Conservation (phyloP, 2,329 filamentous ascomycete species). For the Aspergillus sp. region DNA sequence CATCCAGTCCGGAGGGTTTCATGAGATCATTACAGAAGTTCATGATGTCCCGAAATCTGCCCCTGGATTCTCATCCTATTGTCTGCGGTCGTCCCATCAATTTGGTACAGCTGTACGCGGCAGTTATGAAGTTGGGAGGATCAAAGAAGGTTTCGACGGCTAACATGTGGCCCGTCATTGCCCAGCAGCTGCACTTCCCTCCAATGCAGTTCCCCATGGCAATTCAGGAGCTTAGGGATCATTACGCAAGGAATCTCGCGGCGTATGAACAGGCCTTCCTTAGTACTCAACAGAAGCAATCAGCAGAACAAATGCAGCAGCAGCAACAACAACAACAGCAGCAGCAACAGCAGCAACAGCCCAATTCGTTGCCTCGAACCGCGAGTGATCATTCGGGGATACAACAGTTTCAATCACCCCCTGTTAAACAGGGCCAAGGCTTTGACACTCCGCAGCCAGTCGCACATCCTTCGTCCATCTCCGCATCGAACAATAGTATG, state of each 20-base stretch:
- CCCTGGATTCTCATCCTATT: conserved; percentile 64
- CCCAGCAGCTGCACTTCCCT: conserved; percentile 53
- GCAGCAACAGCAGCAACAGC: conserved; percentile 14
- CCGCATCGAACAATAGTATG: conserved; percentile 19
- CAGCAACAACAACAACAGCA: conserved; percentile 34
- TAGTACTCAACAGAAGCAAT: conserved; percentile 37
- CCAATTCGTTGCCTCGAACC: conserved; percentile 24
- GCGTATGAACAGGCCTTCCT: conserved; percentile 59
- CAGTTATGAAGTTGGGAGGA: conserved; percentile 68
- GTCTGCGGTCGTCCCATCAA: conserved; percentile 67
- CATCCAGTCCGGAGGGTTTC: conserved; percentile 54
- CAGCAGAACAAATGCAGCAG: conserved; percentile 37
- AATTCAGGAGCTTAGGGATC: conserved; percentile 57
- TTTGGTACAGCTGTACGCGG: conserved; percentile 67
- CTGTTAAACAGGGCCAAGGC: conserved; percentile 44
- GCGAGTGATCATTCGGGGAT: conserved; percentile 31
- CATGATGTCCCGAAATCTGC: conserved; percentile 64
- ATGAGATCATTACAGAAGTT: conserved; percentile 69
- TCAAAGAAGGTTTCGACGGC: conserved; percentile 62
- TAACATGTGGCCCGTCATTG: conserved; percentile 67
- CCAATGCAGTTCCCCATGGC: conserved; percentile 59
- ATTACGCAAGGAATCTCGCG: conserved; percentile 67
- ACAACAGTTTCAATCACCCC: conserved; percentile 34
- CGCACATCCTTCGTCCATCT: conserved; percentile 26
- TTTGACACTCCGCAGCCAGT: conserved; percentile 33